Evolutionary conservation across 23 red algal species (phyloP).

Genomic region (Agarophyton chilense): DNA sequence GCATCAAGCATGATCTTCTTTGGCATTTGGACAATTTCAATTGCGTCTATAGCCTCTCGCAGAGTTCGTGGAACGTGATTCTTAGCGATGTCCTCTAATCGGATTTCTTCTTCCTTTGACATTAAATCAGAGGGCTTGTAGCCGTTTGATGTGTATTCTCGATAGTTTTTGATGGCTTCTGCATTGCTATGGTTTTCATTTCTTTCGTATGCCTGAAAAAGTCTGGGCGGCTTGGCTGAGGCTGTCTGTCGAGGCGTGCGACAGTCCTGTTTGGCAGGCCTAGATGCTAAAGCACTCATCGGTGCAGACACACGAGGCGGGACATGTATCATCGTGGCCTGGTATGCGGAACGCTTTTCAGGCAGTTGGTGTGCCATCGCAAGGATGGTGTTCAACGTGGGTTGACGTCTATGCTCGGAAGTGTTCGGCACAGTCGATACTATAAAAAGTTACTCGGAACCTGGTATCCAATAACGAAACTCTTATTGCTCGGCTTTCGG

Average conservation of each 20-base stretch:
- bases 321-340: neutral
- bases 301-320: neutral
- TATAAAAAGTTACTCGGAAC: too few species aligned
- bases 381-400: neutral
- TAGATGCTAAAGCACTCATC: neutral
- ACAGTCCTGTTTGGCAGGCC: neutral
- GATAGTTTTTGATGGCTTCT: neutral
- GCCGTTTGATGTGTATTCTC: neutral
- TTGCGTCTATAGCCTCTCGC: neutral
- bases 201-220: neutral
- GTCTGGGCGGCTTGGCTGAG: neutral
- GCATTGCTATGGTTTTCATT: neutral
- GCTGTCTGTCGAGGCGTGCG: neutral
- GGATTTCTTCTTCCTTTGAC: conserved; percentile 2
- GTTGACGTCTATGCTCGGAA: neutral
- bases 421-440: neutral
- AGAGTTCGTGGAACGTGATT: conserved; percentile 1
- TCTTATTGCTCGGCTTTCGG: neutral
- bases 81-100: conserved; percentile 15
- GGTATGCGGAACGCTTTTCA: neutral
- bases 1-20: neutral
- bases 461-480: too few species aligned
- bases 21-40: neutral
- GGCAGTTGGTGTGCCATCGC: neutral
- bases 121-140: neutral